Evolutionary conservation across 179 eudicot species (phyloP), one percentile per base, ranked within the genome.

Genomic region (Silene vulgaris): DNA sequence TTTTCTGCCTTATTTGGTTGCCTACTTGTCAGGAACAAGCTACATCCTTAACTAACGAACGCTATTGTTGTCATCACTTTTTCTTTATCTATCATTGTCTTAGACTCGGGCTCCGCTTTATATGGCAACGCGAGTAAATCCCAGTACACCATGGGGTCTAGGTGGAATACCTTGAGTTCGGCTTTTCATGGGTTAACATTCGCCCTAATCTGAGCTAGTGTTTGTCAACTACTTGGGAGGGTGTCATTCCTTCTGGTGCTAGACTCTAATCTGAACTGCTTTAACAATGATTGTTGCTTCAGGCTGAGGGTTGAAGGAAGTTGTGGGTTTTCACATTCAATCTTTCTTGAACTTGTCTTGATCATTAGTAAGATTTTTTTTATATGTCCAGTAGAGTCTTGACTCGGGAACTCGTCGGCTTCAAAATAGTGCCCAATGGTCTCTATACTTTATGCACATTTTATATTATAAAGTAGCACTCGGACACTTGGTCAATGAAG

Each of bases 181-280:
- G 90, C 93, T 28, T 86, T 94, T 21, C 94, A 91, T 11, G 98
- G 98, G 13, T 88, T 94, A 26, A 91, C 90, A 29, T 94, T 94
- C 23, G 98, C 97, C 5, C 88, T 94, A 0, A n/a, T 91, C 97
- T 0, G 97, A 94, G 83, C 78, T 90, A 14, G 82, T 91, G 13
- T 94, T 94, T 54, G 81, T 91, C 17, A 88, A 88, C 77, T 23
- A 85, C 1, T 76, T 91, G 94, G 97, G 6, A 83, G 90, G 62
- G 74, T 80, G 29, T 88, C 97, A 1, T 92, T 92, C 79, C 97
- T 88, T 32, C 94, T 90, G 0, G 97, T 94, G 21, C 76, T 92
- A 17, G 98, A 94, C 52, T 45, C 52, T 1, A 43, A 45, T 45
- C 8, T 45, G 14, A 11, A 45, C 14, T 45, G 52, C 14, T 45